Conservation (phyloP, 768 basidiomycete genomes). For the Pleurotus tuoliensis region DNA sequence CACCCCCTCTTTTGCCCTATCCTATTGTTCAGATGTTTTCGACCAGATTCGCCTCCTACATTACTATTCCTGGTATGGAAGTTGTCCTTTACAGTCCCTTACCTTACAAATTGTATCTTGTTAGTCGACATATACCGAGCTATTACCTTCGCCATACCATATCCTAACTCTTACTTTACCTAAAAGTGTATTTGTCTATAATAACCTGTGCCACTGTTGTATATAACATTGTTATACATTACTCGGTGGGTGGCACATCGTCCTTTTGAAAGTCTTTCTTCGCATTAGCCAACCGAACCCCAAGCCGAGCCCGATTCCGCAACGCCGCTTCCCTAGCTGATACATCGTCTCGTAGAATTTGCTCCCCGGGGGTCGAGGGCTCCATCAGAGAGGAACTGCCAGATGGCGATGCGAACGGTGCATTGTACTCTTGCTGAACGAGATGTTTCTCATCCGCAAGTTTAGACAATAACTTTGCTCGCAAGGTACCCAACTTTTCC, state of each 20-base stretch:
- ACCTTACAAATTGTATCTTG: slow-evolving; percentile 7
- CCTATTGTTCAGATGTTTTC: slow-evolving; percentile 1
- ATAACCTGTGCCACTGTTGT: background rate
- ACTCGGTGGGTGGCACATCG: background rate
- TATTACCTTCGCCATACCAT: slow-evolving; percentile 3
- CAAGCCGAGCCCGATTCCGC: slow-evolving; percentile 44
- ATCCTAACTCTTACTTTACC: background rate
- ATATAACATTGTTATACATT: background rate
- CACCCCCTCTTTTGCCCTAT: background rate
- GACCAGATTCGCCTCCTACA: slow-evolving; percentile 2
- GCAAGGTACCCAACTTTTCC: slow-evolving; percentile 17
- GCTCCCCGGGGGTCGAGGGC: slow-evolving; percentile 4
- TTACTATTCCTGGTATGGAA: background rate
- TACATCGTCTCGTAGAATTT: slow-evolving; percentile 11
- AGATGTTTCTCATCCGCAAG: slow-evolving; percentile 40
- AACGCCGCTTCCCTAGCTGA: slow-evolving; percentile 37
- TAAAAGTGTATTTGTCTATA: background rate
- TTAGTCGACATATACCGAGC: slow-evolving; percentile 3
- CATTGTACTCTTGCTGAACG: slow-evolving; percentile 1
- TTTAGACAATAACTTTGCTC: slow-evolving; percentile 35
- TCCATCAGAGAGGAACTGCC: slow-evolving; percentile 16
- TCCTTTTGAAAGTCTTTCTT: slow-evolving; percentile 19
- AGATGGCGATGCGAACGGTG: slow-evolving; percentile 1
- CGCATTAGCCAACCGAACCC: slow-evolving; percentile 42
- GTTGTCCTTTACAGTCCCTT: background rate